Conservation (phyloP, 352 stramenopile species). For the Pythium coloratum region DNA sequence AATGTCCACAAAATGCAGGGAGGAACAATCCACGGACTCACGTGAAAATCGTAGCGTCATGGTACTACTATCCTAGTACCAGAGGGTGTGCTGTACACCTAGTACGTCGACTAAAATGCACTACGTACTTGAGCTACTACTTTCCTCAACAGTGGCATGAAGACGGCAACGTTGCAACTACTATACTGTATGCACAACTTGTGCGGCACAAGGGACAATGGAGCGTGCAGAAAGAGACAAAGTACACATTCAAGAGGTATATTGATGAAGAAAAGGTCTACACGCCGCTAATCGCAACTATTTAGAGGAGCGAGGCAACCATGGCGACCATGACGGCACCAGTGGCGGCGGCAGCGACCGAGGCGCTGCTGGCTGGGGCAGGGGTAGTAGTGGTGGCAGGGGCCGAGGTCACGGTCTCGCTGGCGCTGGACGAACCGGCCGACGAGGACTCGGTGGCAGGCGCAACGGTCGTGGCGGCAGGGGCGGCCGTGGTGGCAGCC, state of each 20-base stretch:
- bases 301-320: slow-evolving; percentile 18
- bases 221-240: too few relatives aligned
- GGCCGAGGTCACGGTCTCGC: neutral
- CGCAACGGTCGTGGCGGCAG: slow-evolving; percentile 1
- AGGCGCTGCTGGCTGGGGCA: slow-evolving; percentile 15
- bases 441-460: slow-evolving; percentile 10
- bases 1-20: too few relatives aligned
- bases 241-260: neutral
- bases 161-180: too few relatives aligned
- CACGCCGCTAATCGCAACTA: neutral
- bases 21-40: too few relatives aligned
- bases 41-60: too few relatives aligned
- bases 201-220: too few relatives aligned
- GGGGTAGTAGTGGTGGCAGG: neutral
- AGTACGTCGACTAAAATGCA: too few relatives aligned
- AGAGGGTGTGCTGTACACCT: too few relatives aligned
- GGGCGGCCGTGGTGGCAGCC: slow-evolving; percentile 1
- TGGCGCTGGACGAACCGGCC: neutral
- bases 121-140: too few relatives aligned
- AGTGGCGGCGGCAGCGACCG: slow-evolving; percentile 15
- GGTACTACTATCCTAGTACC: too few relatives aligned
- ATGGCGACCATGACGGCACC: slow-evolving; percentile 15
- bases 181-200: too few relatives aligned
- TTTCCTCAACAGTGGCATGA: too few relatives aligned
- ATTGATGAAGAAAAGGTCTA: neutral